phyloP scores from a whole-genome alignment of 768 basidiomycete genomes.

The Rhizopogon sp. region DNA sequence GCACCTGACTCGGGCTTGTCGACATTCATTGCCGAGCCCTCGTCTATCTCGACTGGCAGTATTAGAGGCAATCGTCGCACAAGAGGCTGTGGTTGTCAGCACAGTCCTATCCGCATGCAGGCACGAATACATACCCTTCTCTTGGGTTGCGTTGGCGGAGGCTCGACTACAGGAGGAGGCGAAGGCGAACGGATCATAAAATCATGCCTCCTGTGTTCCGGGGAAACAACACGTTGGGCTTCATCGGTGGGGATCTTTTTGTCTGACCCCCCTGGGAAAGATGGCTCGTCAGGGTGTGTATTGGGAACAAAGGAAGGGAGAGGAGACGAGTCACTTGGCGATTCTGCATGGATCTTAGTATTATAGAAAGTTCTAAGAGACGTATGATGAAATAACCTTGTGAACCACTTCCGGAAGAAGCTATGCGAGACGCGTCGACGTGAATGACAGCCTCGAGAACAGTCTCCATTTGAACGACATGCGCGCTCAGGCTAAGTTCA shows the following conservation, averaged over 20 bases:
- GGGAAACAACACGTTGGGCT: constrained; percentile 5
- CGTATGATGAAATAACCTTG: constrained; percentile 13
- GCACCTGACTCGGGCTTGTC: background rate
- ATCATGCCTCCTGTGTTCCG: constrained; percentile 10
- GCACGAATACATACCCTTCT: constrained; percentile 25
- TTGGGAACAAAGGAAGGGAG: constrained; percentile 50
- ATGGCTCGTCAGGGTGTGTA: constrained; percentile 47
- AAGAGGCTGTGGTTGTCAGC: background rate
- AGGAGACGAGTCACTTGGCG: constrained; percentile 24
- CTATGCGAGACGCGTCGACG: constrained; percentile 29
- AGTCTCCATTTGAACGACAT: constrained; percentile 40
- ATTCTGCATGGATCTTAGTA: background rate
- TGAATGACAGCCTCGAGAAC: constrained; percentile 47
- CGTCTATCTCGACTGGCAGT: background rate
- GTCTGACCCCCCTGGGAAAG: constrained; percentile 21
- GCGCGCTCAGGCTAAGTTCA: constrained; percentile 31
- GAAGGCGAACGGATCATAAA: constrained; percentile 12
- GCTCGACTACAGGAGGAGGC: constrained; percentile 13
- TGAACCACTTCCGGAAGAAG: constrained; percentile 6
- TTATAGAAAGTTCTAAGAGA: background rate
- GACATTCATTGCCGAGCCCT: background rate
- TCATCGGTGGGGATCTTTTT: background rate
- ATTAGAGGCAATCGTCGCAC: background rate
- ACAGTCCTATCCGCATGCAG: background rate
- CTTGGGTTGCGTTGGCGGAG: constrained; percentile 20